Percentiles rank a stretch among this genome's conserved stretches.
Evolutionary conservation across 2,329 filamentous ascomycete species (phyloP).

Genomic region (Anisogramma anomala): DNA sequence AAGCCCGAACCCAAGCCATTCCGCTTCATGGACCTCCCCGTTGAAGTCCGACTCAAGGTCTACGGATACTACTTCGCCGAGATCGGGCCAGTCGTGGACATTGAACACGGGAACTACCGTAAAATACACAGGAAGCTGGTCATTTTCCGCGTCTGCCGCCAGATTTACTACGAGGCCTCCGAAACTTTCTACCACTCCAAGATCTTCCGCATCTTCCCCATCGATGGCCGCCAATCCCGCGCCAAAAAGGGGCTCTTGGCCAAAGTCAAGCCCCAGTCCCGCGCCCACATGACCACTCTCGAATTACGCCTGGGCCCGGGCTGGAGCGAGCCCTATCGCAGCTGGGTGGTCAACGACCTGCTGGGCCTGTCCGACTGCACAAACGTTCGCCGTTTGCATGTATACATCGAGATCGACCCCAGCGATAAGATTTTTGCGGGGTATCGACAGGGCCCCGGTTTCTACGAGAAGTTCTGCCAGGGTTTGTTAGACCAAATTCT

Average conservation of each 20-base stretch:
- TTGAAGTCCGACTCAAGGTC: conserved; percentile 58
- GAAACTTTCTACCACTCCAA: conserved; percentile 54
- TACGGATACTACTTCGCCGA: conserved; percentile 52
- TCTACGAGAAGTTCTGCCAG: conserved; percentile 57
- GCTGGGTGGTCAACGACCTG: conserved; percentile 56
- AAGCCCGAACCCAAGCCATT: conserved; percentile 36
- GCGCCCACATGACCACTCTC: conserved; percentile 48
- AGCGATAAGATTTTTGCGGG: conserved; percentile 56
- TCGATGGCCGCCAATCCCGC: conserved; percentile 55
- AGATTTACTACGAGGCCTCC: conserved; percentile 51
- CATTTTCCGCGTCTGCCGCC: conserved; percentile 49
- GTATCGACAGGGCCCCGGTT: conserved; percentile 53
- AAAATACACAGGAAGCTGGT: conserved; percentile 47
- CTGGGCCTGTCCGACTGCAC: conserved; percentile 53
- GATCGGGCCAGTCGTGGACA: conserved; percentile 46
- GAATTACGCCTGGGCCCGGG: conserved; percentile 63
- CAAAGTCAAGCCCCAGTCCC: conserved; percentile 50
- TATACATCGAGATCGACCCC: conserved; percentile 64
- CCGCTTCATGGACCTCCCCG: conserved; percentile 54
- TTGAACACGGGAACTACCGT: conserved; percentile 55
- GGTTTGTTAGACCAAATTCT: conserved; percentile 47
- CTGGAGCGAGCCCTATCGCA: conserved; percentile 57
- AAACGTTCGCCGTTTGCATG: conserved; percentile 46
- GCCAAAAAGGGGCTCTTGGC: conserved; percentile 60
- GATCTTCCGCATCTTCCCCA: conserved; percentile 56